Evolutionary conservation across 106 monocot species (phyloP).

Genomic region (Dendrobium nobile): DNA sequence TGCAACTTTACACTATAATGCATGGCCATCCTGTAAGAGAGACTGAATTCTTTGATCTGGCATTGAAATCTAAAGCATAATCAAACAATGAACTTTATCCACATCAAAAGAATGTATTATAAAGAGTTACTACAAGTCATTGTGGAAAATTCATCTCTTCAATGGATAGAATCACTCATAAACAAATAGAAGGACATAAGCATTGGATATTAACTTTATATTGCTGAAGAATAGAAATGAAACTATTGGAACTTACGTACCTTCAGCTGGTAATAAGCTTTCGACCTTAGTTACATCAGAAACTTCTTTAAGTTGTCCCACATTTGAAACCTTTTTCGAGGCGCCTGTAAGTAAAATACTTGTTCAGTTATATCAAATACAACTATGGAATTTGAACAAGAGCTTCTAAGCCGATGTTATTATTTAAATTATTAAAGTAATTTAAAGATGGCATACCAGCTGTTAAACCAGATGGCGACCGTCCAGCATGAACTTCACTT

Average conservation of each 20-base stretch:
- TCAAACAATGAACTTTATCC: not conserved
- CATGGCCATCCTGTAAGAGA: no score
- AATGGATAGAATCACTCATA: not conserved
- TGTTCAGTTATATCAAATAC: not conserved
- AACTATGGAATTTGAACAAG: not conserved
- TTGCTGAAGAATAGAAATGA: not conserved
- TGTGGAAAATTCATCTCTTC: not conserved
- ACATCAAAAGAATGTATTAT: not conserved
- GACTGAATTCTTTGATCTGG: no score
- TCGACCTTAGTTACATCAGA: constrained; percentile 54
- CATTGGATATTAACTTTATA: constrained; percentile 1
- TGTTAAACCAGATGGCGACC: constrained; percentile 54
- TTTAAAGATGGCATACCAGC: constrained; percentile 32
- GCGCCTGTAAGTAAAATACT: constrained; percentile 32
- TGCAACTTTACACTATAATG: no score
- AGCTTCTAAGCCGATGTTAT: not conserved
- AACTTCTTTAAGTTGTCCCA: constrained; percentile 54
- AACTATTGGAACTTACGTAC: constrained; percentile 1
- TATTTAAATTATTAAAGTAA: not conserved
- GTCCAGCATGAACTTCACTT: constrained; percentile 45
- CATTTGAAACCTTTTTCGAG: constrained; percentile 65
- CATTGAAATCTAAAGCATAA: not conserved
- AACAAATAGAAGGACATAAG: not conserved
- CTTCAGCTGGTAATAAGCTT: constrained; percentile 27
- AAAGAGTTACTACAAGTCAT: not conserved